These are phyloP conservation scores for Gracilaria gracilis DNA, from an alignment of 23 red algal genomes.

Conservation along the genomic window DNA sequence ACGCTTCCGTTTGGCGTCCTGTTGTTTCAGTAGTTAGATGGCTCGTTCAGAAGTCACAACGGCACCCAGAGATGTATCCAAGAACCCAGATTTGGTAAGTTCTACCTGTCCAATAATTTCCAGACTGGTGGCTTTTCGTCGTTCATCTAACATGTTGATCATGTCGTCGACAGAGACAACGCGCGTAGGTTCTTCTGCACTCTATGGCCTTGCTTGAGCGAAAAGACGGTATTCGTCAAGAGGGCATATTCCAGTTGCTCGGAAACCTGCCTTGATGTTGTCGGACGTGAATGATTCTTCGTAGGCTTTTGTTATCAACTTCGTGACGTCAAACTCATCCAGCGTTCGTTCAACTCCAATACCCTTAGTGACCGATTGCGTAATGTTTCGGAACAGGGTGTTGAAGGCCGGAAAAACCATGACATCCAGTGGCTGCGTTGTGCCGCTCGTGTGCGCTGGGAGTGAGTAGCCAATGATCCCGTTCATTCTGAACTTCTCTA, in stretches of 20 bases:
- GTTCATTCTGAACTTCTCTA: too few relatives aligned
- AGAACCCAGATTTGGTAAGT: background rate
- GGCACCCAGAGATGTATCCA: background rate
- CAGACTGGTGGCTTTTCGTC: background rate
- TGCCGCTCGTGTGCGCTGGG: too few relatives aligned
- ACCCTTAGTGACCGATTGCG: background rate
- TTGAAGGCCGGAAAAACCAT: too few relatives aligned
- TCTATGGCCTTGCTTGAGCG: too few relatives aligned
- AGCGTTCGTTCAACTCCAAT: background rate
- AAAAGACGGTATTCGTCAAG: conserved; percentile 15
- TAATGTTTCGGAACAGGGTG: background rate
- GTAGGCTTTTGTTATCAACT: background rate
- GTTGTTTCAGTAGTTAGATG: background rate
- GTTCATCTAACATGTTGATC: background rate
- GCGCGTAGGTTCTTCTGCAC: background rate
- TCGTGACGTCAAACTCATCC: background rate
- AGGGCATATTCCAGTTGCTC: background rate
- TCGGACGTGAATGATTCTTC: background rate
- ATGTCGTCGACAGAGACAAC: background rate
- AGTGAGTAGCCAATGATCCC: too few relatives aligned
- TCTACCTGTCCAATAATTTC: background rate
- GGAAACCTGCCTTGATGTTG: background rate
- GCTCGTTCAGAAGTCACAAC: background rate
- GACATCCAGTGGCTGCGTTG: too few relatives aligned
- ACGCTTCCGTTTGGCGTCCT: background rate